Base-by-base conservation (phyloP, 1,284 basidiomycete genomes). In the Marasmius oreades region DNA sequence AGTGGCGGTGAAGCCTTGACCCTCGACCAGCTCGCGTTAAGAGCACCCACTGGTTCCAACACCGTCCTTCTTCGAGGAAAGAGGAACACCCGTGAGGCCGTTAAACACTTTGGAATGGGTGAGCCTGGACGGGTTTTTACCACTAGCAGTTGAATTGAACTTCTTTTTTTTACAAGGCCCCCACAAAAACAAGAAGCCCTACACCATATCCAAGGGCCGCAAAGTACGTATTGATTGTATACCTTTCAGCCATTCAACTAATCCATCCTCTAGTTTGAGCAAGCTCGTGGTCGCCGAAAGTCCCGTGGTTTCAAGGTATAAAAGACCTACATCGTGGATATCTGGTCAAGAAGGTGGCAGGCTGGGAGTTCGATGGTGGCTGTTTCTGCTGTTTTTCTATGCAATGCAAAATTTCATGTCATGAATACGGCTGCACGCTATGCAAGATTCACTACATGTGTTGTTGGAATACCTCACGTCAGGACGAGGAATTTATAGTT, bases 81-180 rank as follows among this genome's bases (percentile, higher is more conserved):
- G 78, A 91, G 91, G 85, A 97, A 88, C 75, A 83, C 90, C 59
- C 87, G 97, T 63, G 95, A 98, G 77, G 91, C 95, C 51, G 87
- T 92, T 78, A 93, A 91, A 77, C 96, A 98, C 86, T 98, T 98
- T 73, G 96, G 94, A 70, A 91, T 92, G 88, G 91, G 86, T 77
- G 61, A 31, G 28, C 10, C 28, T 4, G 4, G 28, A 31, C 10
- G 10, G 28, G 28, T 10, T 5, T 31, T 4, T 10, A 4, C 28
- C 28, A n/a, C n/a, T n/a, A n/a, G n/a, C n/a, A 61, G 78, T 70
- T 53, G 5, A n/a, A 12, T 23, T 56, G 61, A 4, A 33, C 39
- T 26, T n/a, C 20, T 55, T 64, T 16, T 51, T 43, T 23, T 52
- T 24, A 26, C 8, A 53, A 80, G 78, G 85, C 61, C 90, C 90